A percentile compares a stretch with the other conserved stretches of the same genome.
phyloP scores from a whole-genome alignment of 176 grass and related monocot species.

The Neostapfia colusana region DNA sequence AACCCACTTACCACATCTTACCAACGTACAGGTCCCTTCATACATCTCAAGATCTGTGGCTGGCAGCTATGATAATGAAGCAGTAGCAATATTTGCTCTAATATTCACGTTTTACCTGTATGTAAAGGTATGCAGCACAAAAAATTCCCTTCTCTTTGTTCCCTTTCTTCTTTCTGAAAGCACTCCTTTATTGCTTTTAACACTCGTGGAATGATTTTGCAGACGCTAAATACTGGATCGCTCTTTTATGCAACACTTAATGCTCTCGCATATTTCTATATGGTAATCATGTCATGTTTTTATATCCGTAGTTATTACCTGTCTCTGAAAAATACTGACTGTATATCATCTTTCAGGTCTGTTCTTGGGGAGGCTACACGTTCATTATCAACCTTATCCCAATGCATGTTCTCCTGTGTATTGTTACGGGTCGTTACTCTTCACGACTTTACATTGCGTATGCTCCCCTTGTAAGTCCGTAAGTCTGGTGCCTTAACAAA shows the following conservation, averaged over 20 bases:
- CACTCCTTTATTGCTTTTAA: background rate
- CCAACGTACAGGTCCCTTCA: conserved; percentile 65
- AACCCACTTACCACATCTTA: background rate
- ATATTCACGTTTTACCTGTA: conserved; percentile 99
- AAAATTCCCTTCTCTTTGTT: background rate
- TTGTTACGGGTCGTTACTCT: no score
- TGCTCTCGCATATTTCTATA: conserved; percentile 96
- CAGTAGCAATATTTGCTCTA: conserved; percentile 97
- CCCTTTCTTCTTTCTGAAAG: conserved; percentile 2
- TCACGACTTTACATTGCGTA: no score
- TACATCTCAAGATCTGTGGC: conserved; percentile 99
- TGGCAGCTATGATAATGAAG: conserved; percentile 99
- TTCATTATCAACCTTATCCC: no score
- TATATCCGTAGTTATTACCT: conserved; percentile 5
- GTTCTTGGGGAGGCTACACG: no score
- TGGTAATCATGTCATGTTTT: conserved; percentile 60
- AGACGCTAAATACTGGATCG: conserved; percentile 96
- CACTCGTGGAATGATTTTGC: background rate
- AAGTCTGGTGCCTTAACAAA: background rate
- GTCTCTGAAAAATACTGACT: background rate
- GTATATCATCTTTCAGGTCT: background rate
- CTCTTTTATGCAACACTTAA: conserved; percentile 97
- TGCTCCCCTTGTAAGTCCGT: no score
- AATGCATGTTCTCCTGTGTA: no score
- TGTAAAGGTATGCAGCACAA: conserved; percentile 70